These are phyloP conservation scores for Ceratobasidium sp. DNA, from an alignment of 1,284 basidiomycete species.

Conservation along the genomic window DNA sequence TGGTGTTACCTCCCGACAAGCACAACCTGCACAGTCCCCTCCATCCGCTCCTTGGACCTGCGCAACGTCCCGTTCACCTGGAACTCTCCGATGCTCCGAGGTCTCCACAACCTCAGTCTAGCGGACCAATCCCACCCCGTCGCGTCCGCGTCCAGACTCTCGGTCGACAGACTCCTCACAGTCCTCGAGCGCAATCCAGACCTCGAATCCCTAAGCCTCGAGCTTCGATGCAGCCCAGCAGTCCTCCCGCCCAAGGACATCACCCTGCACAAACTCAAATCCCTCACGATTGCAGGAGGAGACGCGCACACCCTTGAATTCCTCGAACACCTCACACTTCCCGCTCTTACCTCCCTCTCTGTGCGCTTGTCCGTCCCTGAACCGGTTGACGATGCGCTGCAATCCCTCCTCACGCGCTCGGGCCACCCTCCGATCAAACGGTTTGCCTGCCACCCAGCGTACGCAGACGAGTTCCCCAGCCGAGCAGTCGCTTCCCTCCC, in stretches of 20 bases:
- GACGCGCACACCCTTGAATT: conserved; percentile 69
- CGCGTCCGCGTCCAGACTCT: conserved; percentile 71
- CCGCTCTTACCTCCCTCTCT: conserved; percentile 68
- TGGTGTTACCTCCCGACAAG: conserved; percentile 34
- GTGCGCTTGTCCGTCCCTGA: conserved; percentile 74
- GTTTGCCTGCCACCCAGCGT: conserved; percentile 69
- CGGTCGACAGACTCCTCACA: conserved; percentile 74
- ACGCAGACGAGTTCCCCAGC: conserved; percentile 55
- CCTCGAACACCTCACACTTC: conserved; percentile 72
- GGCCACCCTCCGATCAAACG: conserved; percentile 67
- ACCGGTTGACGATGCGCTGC: conserved; percentile 74
- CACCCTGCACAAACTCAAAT: conserved; percentile 67
- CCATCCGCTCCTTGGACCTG: conserved; percentile 46
- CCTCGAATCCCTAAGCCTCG: conserved; percentile 70
- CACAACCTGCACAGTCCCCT: conserved; percentile 43
- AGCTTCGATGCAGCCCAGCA: conserved; percentile 71
- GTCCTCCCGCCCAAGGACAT: conserved; percentile 71
- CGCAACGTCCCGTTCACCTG: conserved; percentile 49
- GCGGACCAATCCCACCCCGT: conserved; percentile 73
- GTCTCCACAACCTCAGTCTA: conserved; percentile 71
- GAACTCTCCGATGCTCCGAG: conserved; percentile 48
- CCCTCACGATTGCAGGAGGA: conserved; percentile 74
- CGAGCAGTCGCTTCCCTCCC: conserved; percentile 36
- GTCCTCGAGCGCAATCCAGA: conserved; percentile 70
- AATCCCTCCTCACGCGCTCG: conserved; percentile 70